Base-by-base conservation (phyloP, 1,139 yeast species). In the Pichia sp. region DNA sequence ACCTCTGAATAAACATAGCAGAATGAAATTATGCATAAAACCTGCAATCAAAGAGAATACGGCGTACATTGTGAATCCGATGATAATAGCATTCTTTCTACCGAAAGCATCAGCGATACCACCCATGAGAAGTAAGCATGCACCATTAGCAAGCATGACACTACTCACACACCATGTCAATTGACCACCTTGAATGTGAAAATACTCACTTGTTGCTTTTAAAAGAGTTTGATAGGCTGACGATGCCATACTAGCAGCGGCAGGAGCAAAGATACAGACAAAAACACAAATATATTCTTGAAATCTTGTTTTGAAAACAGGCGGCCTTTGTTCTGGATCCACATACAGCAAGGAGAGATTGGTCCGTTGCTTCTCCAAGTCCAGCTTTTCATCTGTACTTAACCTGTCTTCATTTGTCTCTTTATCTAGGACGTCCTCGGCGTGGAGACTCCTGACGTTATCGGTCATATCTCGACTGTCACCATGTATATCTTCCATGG, bases 41-140 rank as follows among this genome's bases (percentile, higher is more conserved):
- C 72, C 73, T 6, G 58, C 57, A 28, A 62, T 58, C 10, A 67
- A 46, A 3, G 67, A 45, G 36, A 61, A 53, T 1, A 65, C 19
- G 0, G 66, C 58, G 44, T 49, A 65, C 20, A 53, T 44, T 5
- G 45, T 25, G 34, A 55, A 66, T 9, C 66, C 59, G 5, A 50
- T 39, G 5, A 65, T 32, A 13, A 67, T 49, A 13, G 66, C 54
- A 17, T 56, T 53, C 37, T 59, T 59, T 27, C 72, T 53, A 7
- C 72, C 72, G 44, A 67, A 49, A 3, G 64, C 60, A 48, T 67
- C 73, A 1, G 71, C 66, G 20, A 66, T 42, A 17, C 63, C 65
- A n/a, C 71, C 69, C 57, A 62, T 58, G 12, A 67, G 39, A 21
- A 67, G 48, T 26, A 67, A 48, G 32, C 63, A 58, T 3, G 70